Base-by-base conservation (phyloP, 1,284 basidiomycete genomes). In the Tilletia walkeri region DNA sequence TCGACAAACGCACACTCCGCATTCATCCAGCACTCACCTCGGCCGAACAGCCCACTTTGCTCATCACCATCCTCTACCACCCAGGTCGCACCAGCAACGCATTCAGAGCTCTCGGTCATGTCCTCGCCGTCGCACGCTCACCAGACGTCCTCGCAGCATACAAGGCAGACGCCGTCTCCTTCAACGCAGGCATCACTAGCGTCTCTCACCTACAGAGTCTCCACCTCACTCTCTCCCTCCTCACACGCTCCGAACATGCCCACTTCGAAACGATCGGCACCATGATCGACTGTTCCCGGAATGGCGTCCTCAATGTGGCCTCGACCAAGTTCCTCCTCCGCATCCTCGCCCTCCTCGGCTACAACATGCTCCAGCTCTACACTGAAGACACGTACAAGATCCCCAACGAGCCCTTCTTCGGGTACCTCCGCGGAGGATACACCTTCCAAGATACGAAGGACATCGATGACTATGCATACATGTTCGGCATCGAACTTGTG, bases 201-300 rank as follows among this genome's bases (percentile, higher is more conserved):
- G 9, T 30, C 14, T 24, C 18, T 18, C 50, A 53, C 6, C 18
- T 24, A 1, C 50, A 53, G 6, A 38, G 65, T n/a, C 16, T 67
- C 48, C 20, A 34, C 12, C 34, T 53, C 47, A n/a, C 49, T 34
- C 14, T 67, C 66, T 5, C n/a, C 49, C 50, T 67, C 66, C 48
- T 54, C 48, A 24, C 47, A 14, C 47, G 48, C n/a, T 67, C 50
- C 49, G 48, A 39, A 18, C 48, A 45, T 4, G 67, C 73, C 3
- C 70, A 74, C 65, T 81, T 78, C 69, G 67, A 74, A 9, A 80
- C 75, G 7, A 69, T 82, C n/a, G 80, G 84, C 3, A 81, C 84
- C 67, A 84, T 85, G 84, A 81, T 85, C 63, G 84, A 85, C 73
- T 85, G 84, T 67, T 83, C 81, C 39, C 73, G 84, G 9, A 85